Conservation (phyloP, 73 alveolate genomes). For the Blepharisma japonicum region DNA sequence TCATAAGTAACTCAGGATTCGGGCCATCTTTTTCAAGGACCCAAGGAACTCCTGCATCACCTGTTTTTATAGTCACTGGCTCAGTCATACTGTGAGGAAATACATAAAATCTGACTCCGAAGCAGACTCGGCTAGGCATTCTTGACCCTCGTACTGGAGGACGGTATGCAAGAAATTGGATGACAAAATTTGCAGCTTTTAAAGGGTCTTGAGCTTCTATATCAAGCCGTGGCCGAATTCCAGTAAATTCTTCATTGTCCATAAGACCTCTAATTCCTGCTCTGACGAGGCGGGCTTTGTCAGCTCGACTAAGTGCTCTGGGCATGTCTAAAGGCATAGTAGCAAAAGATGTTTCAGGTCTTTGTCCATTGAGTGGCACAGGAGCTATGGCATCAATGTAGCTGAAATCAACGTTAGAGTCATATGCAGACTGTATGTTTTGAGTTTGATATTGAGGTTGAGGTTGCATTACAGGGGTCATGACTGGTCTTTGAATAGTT, state of each 20-base stretch:
- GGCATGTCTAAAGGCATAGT: conserved; percentile 14
- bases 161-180: conserved; percentile 22
- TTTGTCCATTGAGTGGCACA: too few relatives aligned
- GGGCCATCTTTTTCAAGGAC: conserved; percentile 22
- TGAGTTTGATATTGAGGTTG: too few relatives aligned
- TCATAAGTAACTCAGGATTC: not conserved
- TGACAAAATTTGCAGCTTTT: conserved; percentile 14
- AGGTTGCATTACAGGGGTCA: too few relatives aligned
- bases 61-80: conserved; percentile 21
- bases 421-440: too few relatives aligned
- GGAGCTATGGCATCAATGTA: too few relatives aligned
- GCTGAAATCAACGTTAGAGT: too few relatives aligned
- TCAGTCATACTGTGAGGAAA: conserved; percentile 14
- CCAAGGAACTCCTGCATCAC: conserved; percentile 10
- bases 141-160: not conserved
- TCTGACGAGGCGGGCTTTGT: conserved; percentile 16
- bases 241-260: not conserved
- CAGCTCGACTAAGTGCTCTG: conserved; percentile 18
- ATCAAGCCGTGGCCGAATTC: conserved; percentile 6
- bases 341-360: too few relatives aligned
- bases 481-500: too few relatives aligned
- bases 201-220: conserved; percentile 30
- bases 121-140: not conserved
- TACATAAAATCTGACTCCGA: conserved; percentile 3
- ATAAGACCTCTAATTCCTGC: conserved; percentile 28